phyloP scores from a whole-genome alignment of 2,329 filamentous ascomycete genomes.

The Stachybotrys echinatus region DNA sequence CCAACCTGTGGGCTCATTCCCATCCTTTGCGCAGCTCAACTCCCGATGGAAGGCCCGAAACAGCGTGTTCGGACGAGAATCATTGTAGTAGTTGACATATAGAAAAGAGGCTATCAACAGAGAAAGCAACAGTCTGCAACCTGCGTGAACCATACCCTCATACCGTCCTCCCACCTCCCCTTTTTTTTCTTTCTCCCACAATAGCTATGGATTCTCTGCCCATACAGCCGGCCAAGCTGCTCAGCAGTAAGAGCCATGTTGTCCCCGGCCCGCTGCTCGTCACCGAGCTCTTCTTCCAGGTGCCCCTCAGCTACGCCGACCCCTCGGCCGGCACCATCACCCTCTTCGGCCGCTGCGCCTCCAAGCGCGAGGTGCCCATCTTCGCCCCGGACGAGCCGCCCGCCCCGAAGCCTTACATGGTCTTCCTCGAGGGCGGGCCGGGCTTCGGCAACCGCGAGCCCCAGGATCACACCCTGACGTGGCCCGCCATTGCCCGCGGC shows the following conservation, averaged over 20 bases:
- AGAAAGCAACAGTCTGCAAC: no score
- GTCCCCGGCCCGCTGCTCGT: conserved; percentile 64
- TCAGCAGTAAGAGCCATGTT: conserved; percentile 36
- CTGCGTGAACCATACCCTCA: no score
- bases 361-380: conserved; percentile 59
- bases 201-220: conserved; percentile 2
- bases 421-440: conserved; percentile 83
- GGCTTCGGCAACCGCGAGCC: conserved; percentile 73
- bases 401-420: conserved; percentile 49
- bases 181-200: no score
- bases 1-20: no score
- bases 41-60: background rate
- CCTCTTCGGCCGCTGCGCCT: conserved; percentile 72
- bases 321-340: conserved; percentile 57
- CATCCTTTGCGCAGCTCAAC: no score
- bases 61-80: background rate
- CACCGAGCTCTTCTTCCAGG: conserved; percentile 80
- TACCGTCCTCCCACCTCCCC: no score
- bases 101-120: no score
- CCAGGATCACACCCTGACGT: conserved; percentile 67
- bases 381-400: conserved; percentile 33
- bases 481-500: conserved; percentile 66
- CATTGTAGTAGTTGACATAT: background rate
- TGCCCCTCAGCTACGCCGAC: conserved; percentile 72
- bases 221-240: conserved; percentile 30